Evolutionary conservation across 768 basidiomycete genomes (phyloP), one percentile per base, ranked within the genome.

Genomic region (Candolleomyces eurysporus): DNA sequence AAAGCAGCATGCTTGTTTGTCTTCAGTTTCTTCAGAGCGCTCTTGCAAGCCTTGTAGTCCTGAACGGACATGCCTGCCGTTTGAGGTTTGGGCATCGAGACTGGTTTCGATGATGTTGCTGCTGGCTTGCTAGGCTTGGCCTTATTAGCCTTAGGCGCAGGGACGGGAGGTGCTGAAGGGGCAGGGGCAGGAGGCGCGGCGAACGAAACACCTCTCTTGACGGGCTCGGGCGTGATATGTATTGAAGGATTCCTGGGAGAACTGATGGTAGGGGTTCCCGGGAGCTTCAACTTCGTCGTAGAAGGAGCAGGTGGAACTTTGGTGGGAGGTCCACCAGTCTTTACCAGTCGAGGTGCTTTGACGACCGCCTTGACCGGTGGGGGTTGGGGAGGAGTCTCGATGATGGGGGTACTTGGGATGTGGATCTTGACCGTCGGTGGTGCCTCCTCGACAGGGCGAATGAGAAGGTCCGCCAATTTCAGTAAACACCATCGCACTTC

Each of bases 401-500:
- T 66, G 2, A 90, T 80, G 14, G 94, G 92, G 2, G 91, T 93
- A 30, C 78, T 79, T 45, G 82, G 82, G 57, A 95, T 85, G 66
- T 93, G 91, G 54, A 96, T 87, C 50, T 87, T 91, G 63, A 96
- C 88, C 60, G 92, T 94, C 1, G 96, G 96, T 6, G 90, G 79
- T 2, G 87, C 82, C 73, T 98, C 96, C 61, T 92, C 87, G 3
- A 87, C 78, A 22, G 92, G 90, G 56, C 89, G 86, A 65, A 96
- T 88, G 48, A 94, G 82, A n/a, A 96, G 80, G 67, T 98, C 96
- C 5, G 92, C 93, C 22, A 97, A 78, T 74, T 98, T 98, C 67
- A 98, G 80, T 53, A 96, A 77, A 64, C 90, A 92, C 86, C 94
- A 92, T 50, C 95, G 89, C 45, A 96, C 90, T 75, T 96, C 92